A percentile compares a stretch with the other conserved stretches of the same genome.
phyloP scores from a whole-genome alignment of 768 basidiomycete species.

The Imleria badia region DNA sequence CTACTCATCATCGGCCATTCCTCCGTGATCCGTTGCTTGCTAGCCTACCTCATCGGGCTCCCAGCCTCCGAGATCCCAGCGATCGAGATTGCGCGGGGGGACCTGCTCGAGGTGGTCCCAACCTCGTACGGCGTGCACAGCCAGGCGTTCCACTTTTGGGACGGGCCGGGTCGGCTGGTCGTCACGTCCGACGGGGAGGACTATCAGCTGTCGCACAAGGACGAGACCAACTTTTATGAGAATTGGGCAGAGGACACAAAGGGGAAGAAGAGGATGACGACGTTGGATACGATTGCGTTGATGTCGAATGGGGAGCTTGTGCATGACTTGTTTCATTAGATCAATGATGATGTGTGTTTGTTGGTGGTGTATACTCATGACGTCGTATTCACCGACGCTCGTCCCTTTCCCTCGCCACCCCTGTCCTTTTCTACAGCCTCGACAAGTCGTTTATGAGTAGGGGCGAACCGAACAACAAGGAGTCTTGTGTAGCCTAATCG shows the following conservation, averaged over 20 bases:
- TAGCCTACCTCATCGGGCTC: conserved; percentile 90
- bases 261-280: conserved; percentile 49
- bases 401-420: too few species aligned
- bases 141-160: conserved; percentile 91
- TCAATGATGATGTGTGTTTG: too few species aligned
- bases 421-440: too few species aligned
- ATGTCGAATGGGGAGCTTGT: conserved; percentile 15
- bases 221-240: conserved; percentile 83
- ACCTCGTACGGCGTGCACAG: conserved; percentile 89
- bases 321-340: conserved; percentile 7
- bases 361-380: too few species aligned
- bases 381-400: too few species aligned
- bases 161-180: conserved; percentile 70
- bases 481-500: too few species aligned
- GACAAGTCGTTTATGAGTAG: too few species aligned
- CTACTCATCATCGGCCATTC: conserved; percentile 96
- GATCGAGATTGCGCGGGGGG: conserved; percentile 94
- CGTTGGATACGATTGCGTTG: conserved; percentile 29
- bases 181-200: conserved; percentile 36
- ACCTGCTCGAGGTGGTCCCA: conserved; percentile 90
- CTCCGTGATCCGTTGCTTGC: conserved; percentile 93
- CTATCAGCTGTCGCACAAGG: conserved; percentile 38
- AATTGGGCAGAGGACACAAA: conserved; percentile 80
- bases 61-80: conserved; percentile 96
- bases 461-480: too few species aligned